These are phyloP conservation scores for Saccharomycopsis sp. DNA, from an alignment of 805 yeast species.

Conservation along the genomic window DNA sequence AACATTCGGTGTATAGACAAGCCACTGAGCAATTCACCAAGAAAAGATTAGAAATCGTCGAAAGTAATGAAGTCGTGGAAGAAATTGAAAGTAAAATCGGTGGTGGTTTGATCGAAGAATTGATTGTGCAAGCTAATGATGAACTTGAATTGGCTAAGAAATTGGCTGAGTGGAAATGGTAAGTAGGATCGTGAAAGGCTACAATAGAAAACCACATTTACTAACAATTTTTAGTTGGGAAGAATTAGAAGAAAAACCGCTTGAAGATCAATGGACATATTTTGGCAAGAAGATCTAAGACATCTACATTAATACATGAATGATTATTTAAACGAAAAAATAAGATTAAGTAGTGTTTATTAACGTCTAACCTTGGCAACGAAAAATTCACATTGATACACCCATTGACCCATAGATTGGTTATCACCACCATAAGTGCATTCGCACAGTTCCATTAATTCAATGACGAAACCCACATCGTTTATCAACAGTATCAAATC, in stretches of 20 bases:
- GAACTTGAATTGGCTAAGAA: conserved; percentile 63
- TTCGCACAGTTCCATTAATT: conserved; percentile 25
- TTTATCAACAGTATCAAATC: conserved; percentile 44
- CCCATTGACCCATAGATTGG: conserved; percentile 45
- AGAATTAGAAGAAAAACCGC: conserved; percentile 70
- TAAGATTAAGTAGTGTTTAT: background rate
- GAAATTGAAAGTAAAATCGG: conserved; percentile 71
- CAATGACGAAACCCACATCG: conserved; percentile 45
- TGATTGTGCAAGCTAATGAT: conserved; percentile 74
- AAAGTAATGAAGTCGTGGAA: conserved; percentile 51
- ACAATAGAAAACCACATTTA: background rate
- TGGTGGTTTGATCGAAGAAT: conserved; percentile 78
- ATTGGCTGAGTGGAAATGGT: conserved; percentile 55
- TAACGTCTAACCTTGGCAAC: conserved; percentile 38
- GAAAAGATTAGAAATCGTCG: conserved; percentile 61
- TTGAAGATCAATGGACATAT: conserved; percentile 79
- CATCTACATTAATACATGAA: no score
- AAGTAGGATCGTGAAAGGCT: conserved; percentile 9
- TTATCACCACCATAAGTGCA: conserved; percentile 46
- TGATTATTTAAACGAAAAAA: no score
- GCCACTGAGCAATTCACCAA: conserved; percentile 66
- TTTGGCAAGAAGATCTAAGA: conserved; percentile 57
- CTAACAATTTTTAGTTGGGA: conserved; percentile 51
- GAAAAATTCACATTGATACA: conserved; percentile 64
- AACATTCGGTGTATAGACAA: conserved; percentile 66